phyloP scores from a whole-genome alignment of 2,329 filamentous ascomycete genomes.

The Scedosporium aurantiacum region DNA sequence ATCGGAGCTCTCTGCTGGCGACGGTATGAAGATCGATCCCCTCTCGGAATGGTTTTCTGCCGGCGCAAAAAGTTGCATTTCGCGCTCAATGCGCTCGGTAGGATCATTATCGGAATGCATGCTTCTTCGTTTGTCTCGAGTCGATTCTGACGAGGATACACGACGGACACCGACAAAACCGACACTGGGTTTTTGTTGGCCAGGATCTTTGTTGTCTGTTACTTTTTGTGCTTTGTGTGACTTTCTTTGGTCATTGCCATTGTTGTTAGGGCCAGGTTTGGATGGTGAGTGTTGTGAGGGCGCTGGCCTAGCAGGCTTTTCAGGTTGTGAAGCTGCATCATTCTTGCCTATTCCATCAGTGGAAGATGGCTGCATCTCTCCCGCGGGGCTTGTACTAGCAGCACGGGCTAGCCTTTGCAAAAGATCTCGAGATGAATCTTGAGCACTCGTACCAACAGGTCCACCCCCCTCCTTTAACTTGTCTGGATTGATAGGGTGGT shows the following conservation, averaged over 20 bases:
- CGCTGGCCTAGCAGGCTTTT: no score
- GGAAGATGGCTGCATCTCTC: constrained; percentile 12
- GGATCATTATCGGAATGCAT: constrained; percentile 42
- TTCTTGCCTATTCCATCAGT: no score
- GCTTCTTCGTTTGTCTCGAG: constrained; percentile 36
- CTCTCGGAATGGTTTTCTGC: constrained; percentile 44
- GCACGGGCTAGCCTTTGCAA: constrained; percentile 37
- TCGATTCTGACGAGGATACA: constrained; percentile 33
- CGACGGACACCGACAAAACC: constrained; percentile 35
- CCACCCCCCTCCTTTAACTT: constrained; percentile 8
- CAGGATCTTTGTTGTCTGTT: constrained; percentile 12
- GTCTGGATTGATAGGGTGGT: not conserved
- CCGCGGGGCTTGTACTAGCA: constrained; percentile 32
- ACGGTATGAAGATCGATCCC: constrained; percentile 40
- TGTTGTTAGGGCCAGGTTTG: constrained; percentile 11
- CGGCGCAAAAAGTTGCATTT: constrained; percentile 45
- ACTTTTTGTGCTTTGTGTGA: not conserved
- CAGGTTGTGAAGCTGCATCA: no score
- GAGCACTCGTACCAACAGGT: not conserved
- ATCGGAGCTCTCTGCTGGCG: constrained; percentile 22
- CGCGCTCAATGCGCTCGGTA: constrained; percentile 43
- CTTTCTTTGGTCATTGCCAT: not conserved
- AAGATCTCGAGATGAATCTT: constrained; percentile 34
- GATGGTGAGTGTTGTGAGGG: not conserved
- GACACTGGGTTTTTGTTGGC: constrained; percentile 26